Base-by-base conservation (phyloP, 768 basidiomycete species). In the Hygrophoropsis aurantiaca region DNA sequence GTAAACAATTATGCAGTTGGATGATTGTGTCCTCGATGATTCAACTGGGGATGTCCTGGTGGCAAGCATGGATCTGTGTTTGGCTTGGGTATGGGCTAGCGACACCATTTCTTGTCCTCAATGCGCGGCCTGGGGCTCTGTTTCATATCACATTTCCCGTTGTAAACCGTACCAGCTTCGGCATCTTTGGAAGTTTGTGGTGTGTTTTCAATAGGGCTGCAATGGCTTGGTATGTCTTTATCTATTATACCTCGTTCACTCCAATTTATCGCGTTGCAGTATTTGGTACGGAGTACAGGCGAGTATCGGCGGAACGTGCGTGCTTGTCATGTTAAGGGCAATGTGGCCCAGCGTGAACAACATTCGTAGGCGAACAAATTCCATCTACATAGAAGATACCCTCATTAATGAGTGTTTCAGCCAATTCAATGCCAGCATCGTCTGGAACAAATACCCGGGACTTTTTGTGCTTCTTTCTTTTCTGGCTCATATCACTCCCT, bases 31-130 rank as follows among this genome's bases (percentile, higher is more conserved):
- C 84, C 23, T 82, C 84, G 11, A 86, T 88, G 85, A 75, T 84
- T 25, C 79, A 84, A 51, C 65, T 81, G 23, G 84, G 84, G 3
- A 74, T 90, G 24, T 83, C 83, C 0, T 90, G 86, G 87, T 90
- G 86, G 87, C 85, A 90, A 61, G 83, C 89, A 13, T 87, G 89
- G 85, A 74, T 91, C 43, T 89, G 84, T 49, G 84, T 85, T 11
- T 87, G 82, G 84, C 53, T 85, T 27, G 82, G 73, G 38, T 86
- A 73, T 61, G 78, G 59, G 1, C 50, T 81, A 46, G 79, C 79
- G 18, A 81, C 85, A 2, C 81, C 81, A 0, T 85, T 94, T 67
- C 75, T 92, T 49, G 82, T 83, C 20, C 62, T 87, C 53, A 92
- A 90, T 58, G 89, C 86, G 20, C 78, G 85, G 21, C 85, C 85